Conservation (phyloP, 768 basidiomycete genomes). For the Pseudohyphozyma bogoriensis region DNA sequence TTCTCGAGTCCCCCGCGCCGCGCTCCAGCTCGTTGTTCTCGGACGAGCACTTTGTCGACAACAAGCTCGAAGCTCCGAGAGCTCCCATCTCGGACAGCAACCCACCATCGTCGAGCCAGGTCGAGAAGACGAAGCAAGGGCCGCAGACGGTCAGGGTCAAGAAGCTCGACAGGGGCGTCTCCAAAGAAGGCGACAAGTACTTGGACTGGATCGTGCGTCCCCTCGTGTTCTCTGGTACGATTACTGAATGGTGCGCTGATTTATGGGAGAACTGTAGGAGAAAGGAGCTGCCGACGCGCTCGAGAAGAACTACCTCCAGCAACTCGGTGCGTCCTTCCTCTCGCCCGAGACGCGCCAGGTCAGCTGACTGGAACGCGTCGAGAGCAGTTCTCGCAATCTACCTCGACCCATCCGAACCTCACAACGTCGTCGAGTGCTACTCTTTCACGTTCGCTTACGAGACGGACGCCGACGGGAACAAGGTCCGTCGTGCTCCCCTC, state of each 20-base stretch:
- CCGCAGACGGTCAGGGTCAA: slow-evolving; percentile 55
- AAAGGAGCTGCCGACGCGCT: slow-evolving; percentile 77
- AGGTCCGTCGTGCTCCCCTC: neutral
- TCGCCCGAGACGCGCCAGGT: neutral
- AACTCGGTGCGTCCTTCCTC: slow-evolving; percentile 52
- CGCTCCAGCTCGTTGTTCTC: slow-evolving; percentile 23
- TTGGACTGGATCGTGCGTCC: slow-evolving; percentile 65
- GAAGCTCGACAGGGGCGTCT: slow-evolving; percentile 61
- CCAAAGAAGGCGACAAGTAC: slow-evolving; percentile 70
- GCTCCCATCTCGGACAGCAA: slow-evolving; percentile 1
- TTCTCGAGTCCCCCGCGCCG: neutral
- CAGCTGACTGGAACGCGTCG: neutral
- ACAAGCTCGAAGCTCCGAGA: slow-evolving; percentile 9
- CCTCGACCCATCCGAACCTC: slow-evolving; percentile 65
- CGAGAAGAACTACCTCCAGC: slow-evolving; percentile 66
- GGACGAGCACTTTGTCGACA: slow-evolving; percentile 24
- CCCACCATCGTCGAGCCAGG: neutral
- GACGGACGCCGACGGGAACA: slow-evolving; percentile 17
- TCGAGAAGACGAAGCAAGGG: slow-evolving; percentile 7
- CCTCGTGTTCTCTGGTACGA: slow-evolving; percentile 20
- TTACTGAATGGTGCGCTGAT: neutral
- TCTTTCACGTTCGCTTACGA: slow-evolving; percentile 31
- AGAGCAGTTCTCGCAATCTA: slow-evolving; percentile 20
- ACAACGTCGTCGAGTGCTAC: slow-evolving; percentile 49
- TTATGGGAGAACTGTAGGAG: slow-evolving; percentile 46